Percentiles rank a stretch among this genome's conserved stretches.
Conservation (phyloP, 2,329 filamentous ascomycete species). For the Boeremia lycopersici region DNA sequence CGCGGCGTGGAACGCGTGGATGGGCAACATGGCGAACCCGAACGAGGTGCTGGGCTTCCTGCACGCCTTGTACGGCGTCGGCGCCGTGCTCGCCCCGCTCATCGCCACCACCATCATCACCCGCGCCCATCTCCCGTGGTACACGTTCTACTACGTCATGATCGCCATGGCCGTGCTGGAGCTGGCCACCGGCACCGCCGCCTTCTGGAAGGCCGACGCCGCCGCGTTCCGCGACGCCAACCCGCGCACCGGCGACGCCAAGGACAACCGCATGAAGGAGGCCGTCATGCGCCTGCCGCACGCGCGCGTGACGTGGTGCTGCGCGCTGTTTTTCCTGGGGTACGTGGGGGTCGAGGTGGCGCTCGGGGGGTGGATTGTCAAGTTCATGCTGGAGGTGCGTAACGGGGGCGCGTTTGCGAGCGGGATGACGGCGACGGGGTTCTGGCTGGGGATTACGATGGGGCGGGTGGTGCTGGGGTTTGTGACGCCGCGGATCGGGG, state of each 20-base stretch:
- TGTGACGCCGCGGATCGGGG: slow-evolving; percentile 73
- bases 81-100: slow-evolving; percentile 71
- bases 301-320: slow-evolving; percentile 71
- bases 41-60: slow-evolving; percentile 77
- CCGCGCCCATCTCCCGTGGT: slow-evolving; percentile 68
- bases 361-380: slow-evolving; percentile 80
- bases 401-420: slow-evolving; percentile 71
- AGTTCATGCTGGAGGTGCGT: slow-evolving; percentile 80
- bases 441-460: slow-evolving; percentile 82
- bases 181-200: slow-evolving; percentile 55
- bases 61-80: slow-evolving; percentile 74
- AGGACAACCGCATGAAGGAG: slow-evolving; percentile 58
- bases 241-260: slow-evolving; percentile 50
- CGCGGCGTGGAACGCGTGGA: slow-evolving; percentile 61
- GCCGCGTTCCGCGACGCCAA: slow-evolving; percentile 61
- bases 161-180: slow-evolving; percentile 64
- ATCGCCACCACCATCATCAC: slow-evolving; percentile 76
- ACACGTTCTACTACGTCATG: slow-evolving; percentile 78
- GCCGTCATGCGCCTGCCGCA: slow-evolving; percentile 54
- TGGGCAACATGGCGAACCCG: slow-evolving; percentile 73
- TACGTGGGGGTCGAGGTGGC: slow-evolving; percentile 82
- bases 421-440: slow-evolving; percentile 77
- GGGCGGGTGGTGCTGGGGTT: slow-evolving; percentile 77
- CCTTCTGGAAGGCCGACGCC: slow-evolving; percentile 70
- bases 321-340: slow-evolving; percentile 73